phyloP scores from a whole-genome alignment of 352 stramenopile species.

The Hyaloperonospora brassicae region DNA sequence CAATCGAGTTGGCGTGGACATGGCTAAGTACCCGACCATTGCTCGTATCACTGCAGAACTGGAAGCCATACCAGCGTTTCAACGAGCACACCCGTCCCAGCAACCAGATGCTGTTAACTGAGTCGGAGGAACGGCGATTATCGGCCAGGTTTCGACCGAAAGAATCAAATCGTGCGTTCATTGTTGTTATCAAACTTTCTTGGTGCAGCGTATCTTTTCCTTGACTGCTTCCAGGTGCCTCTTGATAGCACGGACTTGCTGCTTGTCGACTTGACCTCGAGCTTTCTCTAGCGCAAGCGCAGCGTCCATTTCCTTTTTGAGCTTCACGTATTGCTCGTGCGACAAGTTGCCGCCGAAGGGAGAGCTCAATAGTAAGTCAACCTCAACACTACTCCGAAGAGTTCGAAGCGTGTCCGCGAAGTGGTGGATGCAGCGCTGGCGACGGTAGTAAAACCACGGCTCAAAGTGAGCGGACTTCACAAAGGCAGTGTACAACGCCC shows the following conservation, averaged over 20 bases:
- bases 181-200: constrained; percentile 17
- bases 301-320: constrained; percentile 42
- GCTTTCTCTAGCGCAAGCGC: constrained; percentile 33
- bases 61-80: constrained; percentile 70
- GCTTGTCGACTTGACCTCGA: constrained; percentile 27
- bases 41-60: constrained; percentile 61
- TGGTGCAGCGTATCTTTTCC: constrained; percentile 27
- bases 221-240: constrained; percentile 41
- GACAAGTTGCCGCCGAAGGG: constrained; percentile 39
- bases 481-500: constrained; percentile 60
- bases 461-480: constrained; percentile 64
- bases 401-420: constrained; percentile 52
- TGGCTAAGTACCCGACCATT: constrained; percentile 85
- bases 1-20: constrained; percentile 81
- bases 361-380: constrained; percentile 29
- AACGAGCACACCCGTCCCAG: constrained; percentile 64
- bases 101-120: constrained; percentile 58
- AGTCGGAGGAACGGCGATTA: neutral
- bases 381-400: constrained; percentile 41
- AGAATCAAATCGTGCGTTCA: neutral
- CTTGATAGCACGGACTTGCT: constrained; percentile 42
- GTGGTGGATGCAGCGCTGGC: constrained; percentile 56
- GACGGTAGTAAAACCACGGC: constrained; percentile 67
- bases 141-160: neutral
- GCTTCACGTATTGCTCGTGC: constrained; percentile 34